Conservation (phyloP, 805 yeast genomes). For the Suhomyces prunicola region DNA sequence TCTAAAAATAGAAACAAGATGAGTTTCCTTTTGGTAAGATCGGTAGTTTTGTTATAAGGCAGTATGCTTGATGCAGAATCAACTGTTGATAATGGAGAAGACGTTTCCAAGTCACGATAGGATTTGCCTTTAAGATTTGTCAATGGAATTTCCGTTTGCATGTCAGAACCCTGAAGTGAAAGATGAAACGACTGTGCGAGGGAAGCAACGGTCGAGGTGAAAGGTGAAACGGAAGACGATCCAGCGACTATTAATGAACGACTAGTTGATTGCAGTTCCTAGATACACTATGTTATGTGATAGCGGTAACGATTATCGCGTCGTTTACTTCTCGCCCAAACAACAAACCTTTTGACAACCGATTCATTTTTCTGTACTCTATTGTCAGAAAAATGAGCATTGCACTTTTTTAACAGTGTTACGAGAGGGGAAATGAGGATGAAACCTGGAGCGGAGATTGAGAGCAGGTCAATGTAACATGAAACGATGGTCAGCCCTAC, state of each 20-base stretch:
- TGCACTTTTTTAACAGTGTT: background rate
- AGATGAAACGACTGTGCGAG: background rate
- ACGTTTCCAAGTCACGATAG: slow-evolving; percentile 15
- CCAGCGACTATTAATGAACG: background rate
- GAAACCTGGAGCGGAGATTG: background rate
- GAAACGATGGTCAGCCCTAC: background rate
- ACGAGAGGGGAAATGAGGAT: background rate
- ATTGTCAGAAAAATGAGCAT: background rate
- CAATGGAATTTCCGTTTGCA: slow-evolving; percentile 1
- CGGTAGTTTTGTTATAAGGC: background rate
- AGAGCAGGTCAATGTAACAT: background rate
- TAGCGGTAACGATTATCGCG: background rate
- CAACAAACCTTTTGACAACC: background rate
- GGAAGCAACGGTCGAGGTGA: background rate
- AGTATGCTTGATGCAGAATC: slow-evolving; percentile 1
- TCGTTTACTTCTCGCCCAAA: background rate
- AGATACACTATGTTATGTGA: background rate
- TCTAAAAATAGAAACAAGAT: slow-evolving; percentile 25
- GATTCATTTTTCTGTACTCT: background rate
- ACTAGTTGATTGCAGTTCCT: background rate
- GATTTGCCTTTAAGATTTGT: background rate
- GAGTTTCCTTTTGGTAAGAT: slow-evolving; percentile 11
- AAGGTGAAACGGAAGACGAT: background rate
- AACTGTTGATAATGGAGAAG: slow-evolving; percentile 6
- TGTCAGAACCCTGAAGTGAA: background rate